Evolutionary conservation across 768 basidiomycete species (phyloP).

Genomic region (Phaeotremella fagi): DNA sequence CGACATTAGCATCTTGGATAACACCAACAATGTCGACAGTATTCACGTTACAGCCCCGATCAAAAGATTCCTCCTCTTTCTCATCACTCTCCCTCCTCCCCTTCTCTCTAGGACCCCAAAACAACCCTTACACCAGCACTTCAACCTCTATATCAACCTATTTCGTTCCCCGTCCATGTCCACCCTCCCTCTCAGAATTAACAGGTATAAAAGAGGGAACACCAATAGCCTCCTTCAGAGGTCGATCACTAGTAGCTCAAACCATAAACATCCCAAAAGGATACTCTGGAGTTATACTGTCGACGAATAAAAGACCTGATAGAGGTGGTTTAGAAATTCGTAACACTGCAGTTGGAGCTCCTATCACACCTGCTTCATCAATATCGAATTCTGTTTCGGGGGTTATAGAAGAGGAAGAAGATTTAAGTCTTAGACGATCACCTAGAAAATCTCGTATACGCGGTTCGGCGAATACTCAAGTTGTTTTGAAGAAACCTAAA

Average conservation of each 20-base stretch:
- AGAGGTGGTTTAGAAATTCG: slow-evolving; percentile 17
- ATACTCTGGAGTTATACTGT: slow-evolving; percentile 27
- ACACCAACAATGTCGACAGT: neutral
- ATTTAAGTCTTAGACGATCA: slow-evolving; percentile 5
- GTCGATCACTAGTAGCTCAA: slow-evolving; percentile 32
- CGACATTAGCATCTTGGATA: neutral
- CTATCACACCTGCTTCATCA: slow-evolving; percentile 19
- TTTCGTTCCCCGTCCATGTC: slow-evolving; percentile 29
- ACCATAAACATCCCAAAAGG: slow-evolving; percentile 23
- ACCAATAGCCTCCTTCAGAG: slow-evolving; percentile 31
- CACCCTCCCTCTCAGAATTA: neutral
- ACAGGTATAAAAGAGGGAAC: slow-evolving; percentile 17
- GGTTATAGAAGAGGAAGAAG: neutral
- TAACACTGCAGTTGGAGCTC: neutral
- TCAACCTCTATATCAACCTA: slow-evolving; percentile 15
- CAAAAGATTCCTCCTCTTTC: slow-evolving; percentile 4
- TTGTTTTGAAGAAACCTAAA: slow-evolving; percentile 29
- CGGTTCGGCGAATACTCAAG: slow-evolving; percentile 30
- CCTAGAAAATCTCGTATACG: slow-evolving; percentile 6
- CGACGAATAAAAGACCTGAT: slow-evolving; percentile 16
- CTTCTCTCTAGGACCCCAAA: slow-evolving; percentile 29
- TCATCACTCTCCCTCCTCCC: slow-evolving; percentile 31
- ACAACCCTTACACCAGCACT: slow-evolving; percentile 15
- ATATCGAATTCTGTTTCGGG: neutral
- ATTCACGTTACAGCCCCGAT: slow-evolving; percentile 9